Evolutionary conservation across 768 basidiomycete species (phyloP), one percentile per base, ranked within the genome.

Genomic region (Daedaleopsis nitida): DNA sequence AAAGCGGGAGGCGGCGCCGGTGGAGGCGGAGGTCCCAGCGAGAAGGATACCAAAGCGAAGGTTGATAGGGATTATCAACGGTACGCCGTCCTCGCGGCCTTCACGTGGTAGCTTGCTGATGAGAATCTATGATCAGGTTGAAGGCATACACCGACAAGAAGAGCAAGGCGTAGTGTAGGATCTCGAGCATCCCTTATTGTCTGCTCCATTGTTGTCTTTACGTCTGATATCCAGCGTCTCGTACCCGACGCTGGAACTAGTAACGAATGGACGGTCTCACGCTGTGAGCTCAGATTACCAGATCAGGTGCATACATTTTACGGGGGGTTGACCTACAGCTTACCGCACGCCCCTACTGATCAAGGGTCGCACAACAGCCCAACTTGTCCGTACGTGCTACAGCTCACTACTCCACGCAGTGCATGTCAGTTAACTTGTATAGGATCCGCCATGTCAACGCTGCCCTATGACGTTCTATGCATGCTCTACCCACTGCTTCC

Each of bases 31-130:
- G n/a, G 77, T 74, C 11, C 63, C 58, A 42, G 73, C 2, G 77
- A 73, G 52, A 70, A 63, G 51, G 70, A 72, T 59, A 76, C 74
- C 68, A 55, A 81, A 57, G 80, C 75, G 9, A 85, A 83, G 67
- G 76, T 74, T 7, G 79, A 84, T 21, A 71, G 84, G 57, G 86
- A 88, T 70, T 87, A 83, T 64, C 81, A 87, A 67, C 73, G 80
- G 84, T 86, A 27, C 23, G 80, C 75, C 6, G 12, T 23, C 23
- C 21, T 57, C 14, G 23, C 6, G 10, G 11, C n/a, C n/a, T 53
- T 14, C 48, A 3, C 7, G 21, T 24, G 19, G 24, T 32, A 10
- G 10, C 38, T 44, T 9, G 39, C 23, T 58, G 23, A 24, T 37
- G 38, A 47, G 34, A 17, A 47, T 37, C 4, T 43, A 45, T 23